These are phyloP conservation scores for Sonneratia caseolaris DNA, from an alignment of 345 rosid species.

Conservation along the genomic window DNA sequence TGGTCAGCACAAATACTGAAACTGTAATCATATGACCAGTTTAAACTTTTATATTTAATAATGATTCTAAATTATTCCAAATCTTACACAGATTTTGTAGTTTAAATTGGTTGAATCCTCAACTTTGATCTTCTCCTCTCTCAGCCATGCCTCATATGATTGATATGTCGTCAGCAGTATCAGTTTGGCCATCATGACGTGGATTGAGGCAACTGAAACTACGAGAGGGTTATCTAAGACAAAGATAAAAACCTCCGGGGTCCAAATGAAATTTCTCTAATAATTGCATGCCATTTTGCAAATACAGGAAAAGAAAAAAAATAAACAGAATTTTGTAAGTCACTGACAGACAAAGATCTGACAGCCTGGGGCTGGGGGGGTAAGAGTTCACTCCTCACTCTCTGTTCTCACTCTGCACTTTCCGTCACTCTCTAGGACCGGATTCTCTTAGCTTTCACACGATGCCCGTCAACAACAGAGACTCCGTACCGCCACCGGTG, in stretches of 20 bases:
- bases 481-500: slow-evolving; percentile 67
- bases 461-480: slow-evolving; percentile 70
- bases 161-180: no score
- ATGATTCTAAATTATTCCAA: no score
- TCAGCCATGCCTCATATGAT: no score
- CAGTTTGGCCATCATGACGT: neutral
- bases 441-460: slow-evolving; percentile 5
- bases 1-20: no score
- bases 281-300: neutral
- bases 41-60: no score
- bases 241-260: neutral
- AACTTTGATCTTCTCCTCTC: no score
- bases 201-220: neutral
- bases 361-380: slow-evolving; percentile 7
- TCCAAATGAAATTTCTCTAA: neutral
- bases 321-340: neutral
- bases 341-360: slow-evolving; percentile 17
- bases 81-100: no score
- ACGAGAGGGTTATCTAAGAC: neutral
- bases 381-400: slow-evolving; percentile 8
- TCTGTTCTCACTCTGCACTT: slow-evolving; percentile 4
- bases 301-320: neutral
- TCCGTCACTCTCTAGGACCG: slow-evolving; percentile 1
- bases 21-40: neutral
- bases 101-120: no score